A percentile compares a stretch with the other conserved stretches of the same genome.
These are phyloP conservation scores for Symbiodinium pilosum DNA, from an alignment of 73 alveolate species.

Conservation along the genomic window DNA sequence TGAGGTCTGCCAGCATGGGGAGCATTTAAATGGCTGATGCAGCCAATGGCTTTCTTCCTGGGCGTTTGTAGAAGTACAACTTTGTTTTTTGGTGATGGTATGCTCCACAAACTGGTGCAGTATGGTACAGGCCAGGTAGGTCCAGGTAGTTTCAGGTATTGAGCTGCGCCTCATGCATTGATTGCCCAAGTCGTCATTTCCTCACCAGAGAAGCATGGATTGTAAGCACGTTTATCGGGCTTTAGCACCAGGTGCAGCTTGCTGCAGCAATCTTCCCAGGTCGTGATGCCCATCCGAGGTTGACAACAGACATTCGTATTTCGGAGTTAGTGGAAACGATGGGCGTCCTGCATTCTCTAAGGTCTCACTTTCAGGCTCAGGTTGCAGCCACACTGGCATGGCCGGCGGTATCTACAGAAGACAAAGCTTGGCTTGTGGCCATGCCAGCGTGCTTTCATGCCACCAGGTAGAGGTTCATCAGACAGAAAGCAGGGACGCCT, in stretches of 20 bases:
- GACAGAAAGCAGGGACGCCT: neutral
- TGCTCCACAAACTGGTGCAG: neutral
- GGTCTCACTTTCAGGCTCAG: neutral
- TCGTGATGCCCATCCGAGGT: constrained; percentile 22
- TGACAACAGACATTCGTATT: no score
- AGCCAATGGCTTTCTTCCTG: neutral
- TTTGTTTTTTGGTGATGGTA: neutral
- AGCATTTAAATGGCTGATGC: neutral
- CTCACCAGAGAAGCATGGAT: no score
- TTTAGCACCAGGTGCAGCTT: neutral
- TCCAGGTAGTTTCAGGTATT: neutral
- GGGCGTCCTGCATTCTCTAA: neutral
- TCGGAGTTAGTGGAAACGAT: neutral
- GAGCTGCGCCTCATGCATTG: no score
- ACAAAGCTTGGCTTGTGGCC: neutral
- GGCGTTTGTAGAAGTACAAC: neutral
- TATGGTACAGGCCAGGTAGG: neutral
- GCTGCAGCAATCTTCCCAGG: neutral
- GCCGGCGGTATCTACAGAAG: neutral
- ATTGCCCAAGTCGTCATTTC: no score
- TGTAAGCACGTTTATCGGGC: no score
- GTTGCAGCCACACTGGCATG: neutral
- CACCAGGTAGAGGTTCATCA: neutral
- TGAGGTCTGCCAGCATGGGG: neutral
- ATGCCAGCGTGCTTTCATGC: neutral